Evolutionary conservation across 108 stramenopile species (phyloP), one percentile per base, ranked within the genome.

Genomic region (Stephanodiscus minutulus): DNA sequence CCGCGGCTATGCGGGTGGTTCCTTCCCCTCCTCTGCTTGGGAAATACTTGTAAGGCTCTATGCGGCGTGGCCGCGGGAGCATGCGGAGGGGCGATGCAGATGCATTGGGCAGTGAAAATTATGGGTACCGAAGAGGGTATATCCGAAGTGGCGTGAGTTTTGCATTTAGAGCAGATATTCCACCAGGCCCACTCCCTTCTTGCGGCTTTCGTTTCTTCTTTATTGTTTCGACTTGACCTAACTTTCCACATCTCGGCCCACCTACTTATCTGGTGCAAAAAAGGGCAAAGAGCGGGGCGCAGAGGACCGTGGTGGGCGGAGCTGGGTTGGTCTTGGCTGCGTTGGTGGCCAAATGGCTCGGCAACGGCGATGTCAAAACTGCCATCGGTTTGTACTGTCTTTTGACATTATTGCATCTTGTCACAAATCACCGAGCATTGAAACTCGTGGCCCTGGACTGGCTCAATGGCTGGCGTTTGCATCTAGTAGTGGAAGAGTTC

Each of bases 41-140:
- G 88, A 0, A 94, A 90, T 66, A 82, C 90, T 58, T 94, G 85
- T 78, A 91, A 94, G 61, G 88, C 92, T 1, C 68, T 91, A 11
- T 94, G 92, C 82, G 92, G 92, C 9, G 92, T 94, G 0, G 92
- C 92, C 17, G 92, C 92, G 2, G 92, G 92, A 13, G 88, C 92
- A 7, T 80, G 79, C 58, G 87, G 88, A 39, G 92, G 90, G 54
- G 81, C 86, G 33, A 81, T 94, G 63, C 89, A 91, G 63, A 67
- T 94, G 49, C 77, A 91, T 66, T 94, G 92, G 92, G 85, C 92
- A 1, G 73, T 59, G 20, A 59, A 48, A 76, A 36, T 89, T 78
- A 47, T 86, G 82, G 25, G 90, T 84, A 70, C 77, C 1, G 70
- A 79, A 36, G 77, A 79, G 25, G 77, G 77, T 3, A 72, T 79